Evolutionary conservation across 2,329 filamentous ascomycete genomes (phyloP).

Genomic region (Taxawa tesnikishii): DNA sequence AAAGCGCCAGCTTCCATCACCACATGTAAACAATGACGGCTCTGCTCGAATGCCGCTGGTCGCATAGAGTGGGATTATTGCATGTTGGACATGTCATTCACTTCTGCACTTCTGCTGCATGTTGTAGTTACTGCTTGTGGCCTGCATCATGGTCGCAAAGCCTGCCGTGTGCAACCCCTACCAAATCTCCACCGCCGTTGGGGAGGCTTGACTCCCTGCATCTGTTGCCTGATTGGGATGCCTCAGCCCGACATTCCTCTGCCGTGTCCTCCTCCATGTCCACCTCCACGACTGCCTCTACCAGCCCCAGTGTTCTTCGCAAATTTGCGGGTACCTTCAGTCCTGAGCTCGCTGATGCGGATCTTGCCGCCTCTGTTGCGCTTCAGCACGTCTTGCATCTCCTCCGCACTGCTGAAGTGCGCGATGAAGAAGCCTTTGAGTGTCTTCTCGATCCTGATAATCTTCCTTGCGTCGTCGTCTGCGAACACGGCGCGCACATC

Average conservation of each 20-base stretch:
- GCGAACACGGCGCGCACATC: conserved; percentile 65
- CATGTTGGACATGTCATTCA: no score
- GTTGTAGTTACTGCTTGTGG: no score
- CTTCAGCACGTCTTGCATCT: conserved; percentile 67
- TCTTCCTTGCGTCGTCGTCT: conserved; percentile 72
- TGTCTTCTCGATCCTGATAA: conserved; percentile 56
- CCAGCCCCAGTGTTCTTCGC: conserved; percentile 60
- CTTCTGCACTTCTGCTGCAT: no score
- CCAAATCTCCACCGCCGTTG: conserved; percentile 15
- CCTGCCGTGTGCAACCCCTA: no score
- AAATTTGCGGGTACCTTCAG: conserved; percentile 34
- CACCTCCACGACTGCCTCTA: conserved; percentile 61
- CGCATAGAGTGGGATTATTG: no score
- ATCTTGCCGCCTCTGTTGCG: conserved; percentile 46
- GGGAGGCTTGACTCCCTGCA: conserved; percentile 9
- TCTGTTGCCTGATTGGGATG: conserved; percentile 13
- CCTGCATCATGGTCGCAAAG: no score
- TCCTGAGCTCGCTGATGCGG: conserved; percentile 58
- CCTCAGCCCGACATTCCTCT: conserved; percentile 40
- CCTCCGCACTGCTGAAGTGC: conserved; percentile 67
- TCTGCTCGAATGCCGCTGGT: no score
- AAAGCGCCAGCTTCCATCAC: no score
- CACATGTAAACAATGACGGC: no score
- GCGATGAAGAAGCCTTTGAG: conserved; percentile 74
- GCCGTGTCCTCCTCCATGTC: conserved; percentile 43